A percentile compares a stretch with the other conserved stretches of the same genome.
These are phyloP conservation scores for Penicillium steckii DNA, from an alignment of 495 filamentous ascomycete genomes.

Conservation along the genomic window DNA sequence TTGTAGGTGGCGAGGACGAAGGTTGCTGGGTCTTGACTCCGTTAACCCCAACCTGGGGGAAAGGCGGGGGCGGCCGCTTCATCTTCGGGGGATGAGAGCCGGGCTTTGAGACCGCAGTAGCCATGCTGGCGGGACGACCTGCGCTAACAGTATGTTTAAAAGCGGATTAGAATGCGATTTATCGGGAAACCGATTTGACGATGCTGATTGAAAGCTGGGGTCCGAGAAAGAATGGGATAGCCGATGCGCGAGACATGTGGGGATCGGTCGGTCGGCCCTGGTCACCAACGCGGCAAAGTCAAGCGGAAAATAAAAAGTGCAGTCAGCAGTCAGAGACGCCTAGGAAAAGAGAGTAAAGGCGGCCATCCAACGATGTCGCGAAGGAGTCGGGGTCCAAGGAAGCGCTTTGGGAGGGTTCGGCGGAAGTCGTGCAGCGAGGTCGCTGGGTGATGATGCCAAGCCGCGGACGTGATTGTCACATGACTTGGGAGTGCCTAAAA, in stretches of 20 bases:
- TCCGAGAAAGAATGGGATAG: conserved; percentile 43
- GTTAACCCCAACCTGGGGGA: conserved; percentile 61
- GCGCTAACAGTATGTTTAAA: conserved; percentile 21
- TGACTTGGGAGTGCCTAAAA: conserved; percentile 24
- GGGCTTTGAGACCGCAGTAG: conserved; percentile 55
- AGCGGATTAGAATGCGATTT: conserved; percentile 25
- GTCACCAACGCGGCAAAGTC: conserved; percentile 33
- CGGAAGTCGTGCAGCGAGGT: conserved; percentile 33
- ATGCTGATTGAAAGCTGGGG: conserved; percentile 32
- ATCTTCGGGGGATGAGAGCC: conserved; percentile 63
- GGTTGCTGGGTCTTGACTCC: conserved; percentile 61
- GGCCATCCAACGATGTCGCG: conserved; percentile 32
- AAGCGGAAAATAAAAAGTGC: conserved; percentile 20
- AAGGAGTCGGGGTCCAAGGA: conserved; percentile 17
- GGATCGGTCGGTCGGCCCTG: conserved; percentile 42
- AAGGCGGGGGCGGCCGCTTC: conserved; percentile 70
- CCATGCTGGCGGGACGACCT: conserved; percentile 36
- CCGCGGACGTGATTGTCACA: conserved; percentile 38
- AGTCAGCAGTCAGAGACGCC: conserved; percentile 20
- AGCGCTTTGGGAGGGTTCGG: conserved; percentile 17
- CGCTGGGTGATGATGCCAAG: conserved; percentile 41
- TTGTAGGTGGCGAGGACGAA: conserved; percentile 65
- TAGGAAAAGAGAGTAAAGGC: conserved; percentile 20
- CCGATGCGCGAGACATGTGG: conserved; percentile 53
- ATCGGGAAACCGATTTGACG: conserved; percentile 23